Percentiles rank a stretch among this genome's conserved stretches.
Conservation (phyloP, 208 protist species). For the Acanthamoeba castellanii region DNA sequence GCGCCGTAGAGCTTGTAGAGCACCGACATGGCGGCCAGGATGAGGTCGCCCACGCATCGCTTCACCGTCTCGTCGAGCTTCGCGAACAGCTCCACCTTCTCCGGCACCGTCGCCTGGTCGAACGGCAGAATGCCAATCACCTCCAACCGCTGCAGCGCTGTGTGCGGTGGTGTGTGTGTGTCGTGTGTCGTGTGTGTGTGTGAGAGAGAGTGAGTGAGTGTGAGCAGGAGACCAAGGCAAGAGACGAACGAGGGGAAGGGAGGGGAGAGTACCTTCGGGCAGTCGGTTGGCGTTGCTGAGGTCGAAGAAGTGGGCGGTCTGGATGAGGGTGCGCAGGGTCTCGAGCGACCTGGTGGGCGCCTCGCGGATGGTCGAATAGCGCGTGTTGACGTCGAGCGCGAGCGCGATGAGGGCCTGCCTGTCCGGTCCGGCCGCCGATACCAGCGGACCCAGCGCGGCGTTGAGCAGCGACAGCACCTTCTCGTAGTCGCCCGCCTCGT, state of each 20-base stretch:
- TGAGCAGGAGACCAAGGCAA: too few relatives aligned
- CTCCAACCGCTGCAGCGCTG: slow-evolving; percentile 2
- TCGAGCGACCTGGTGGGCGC: slow-evolving; percentile 14
- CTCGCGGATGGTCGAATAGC: slow-evolving; percentile 13
- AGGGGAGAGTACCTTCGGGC: background rate
- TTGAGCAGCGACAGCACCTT: slow-evolving; percentile 53
- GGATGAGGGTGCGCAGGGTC: background rate
- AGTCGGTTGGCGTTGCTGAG: slow-evolving; percentile 28
- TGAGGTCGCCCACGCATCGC: background rate
- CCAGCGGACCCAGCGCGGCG: background rate
- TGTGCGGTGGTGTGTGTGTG: too few relatives aligned
- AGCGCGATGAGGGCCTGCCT: slow-evolving; percentile 2
- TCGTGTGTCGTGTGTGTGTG: too few relatives aligned
- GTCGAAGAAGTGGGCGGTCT: slow-evolving; percentile 22
- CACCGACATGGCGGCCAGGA: slow-evolving; percentile 12
- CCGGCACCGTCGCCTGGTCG: background rate
- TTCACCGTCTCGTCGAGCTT: slow-evolving; percentile 29
- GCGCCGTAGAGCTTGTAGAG: slow-evolving; percentile 40
- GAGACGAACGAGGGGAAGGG: too few relatives aligned
- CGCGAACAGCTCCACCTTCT: slow-evolving; percentile 49
- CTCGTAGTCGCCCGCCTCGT: slow-evolving; percentile 31
- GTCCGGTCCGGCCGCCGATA: background rate
- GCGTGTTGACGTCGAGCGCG: slow-evolving; percentile 5
- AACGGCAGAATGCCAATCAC: slow-evolving; percentile 12
- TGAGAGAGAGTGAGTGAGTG: too few relatives aligned